Evolutionary conservation across 768 basidiomycete species (phyloP).

Genomic region (Cyclocybe cylindracea): DNA sequence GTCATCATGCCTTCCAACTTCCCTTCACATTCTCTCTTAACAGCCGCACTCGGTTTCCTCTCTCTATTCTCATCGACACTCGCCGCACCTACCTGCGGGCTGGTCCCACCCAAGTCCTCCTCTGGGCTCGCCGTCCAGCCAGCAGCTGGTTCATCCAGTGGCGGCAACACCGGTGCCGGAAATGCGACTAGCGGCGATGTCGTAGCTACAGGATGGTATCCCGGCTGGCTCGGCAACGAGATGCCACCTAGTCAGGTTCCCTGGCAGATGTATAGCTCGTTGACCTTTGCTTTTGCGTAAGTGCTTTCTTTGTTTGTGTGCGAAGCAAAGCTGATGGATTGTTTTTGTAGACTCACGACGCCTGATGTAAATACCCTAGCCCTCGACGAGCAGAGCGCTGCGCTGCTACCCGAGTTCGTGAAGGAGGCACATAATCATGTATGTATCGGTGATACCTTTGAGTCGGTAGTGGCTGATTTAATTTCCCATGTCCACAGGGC

Average conservation of each 20-base stretch:
- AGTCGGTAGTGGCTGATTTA: neutral
- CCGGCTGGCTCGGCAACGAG: constrained; percentile 47
- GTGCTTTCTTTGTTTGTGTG: constrained; percentile 12
- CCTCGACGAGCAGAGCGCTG: constrained; percentile 42
- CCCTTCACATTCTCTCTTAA: too few species aligned
- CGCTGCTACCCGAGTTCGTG: constrained; percentile 58
- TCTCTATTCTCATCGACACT: constrained; percentile 15
- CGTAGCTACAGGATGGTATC: constrained; percentile 57
- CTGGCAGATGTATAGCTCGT: constrained; percentile 54
- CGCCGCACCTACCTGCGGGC: constrained; percentile 32
- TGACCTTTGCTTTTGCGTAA: constrained; percentile 53
- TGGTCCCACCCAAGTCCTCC: constrained; percentile 27
- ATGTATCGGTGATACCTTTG: constrained; percentile 5
- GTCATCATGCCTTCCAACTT: too few species aligned
- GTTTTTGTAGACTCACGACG: constrained; percentile 33
- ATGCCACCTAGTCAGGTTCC: constrained; percentile 45
- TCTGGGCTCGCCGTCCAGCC: constrained; percentile 3
- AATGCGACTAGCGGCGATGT: constrained; percentile 26
- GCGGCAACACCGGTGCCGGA: constrained; percentile 3
- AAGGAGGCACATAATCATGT: constrained; percentile 43
- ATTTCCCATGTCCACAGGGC: constrained; percentile 32
- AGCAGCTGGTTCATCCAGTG: neutral
- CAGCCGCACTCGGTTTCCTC: neutral
- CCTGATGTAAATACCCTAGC: constrained; percentile 31
- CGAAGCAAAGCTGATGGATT: constrained; percentile 1